phyloP scores from a whole-genome alignment of 2,329 filamentous ascomycete species.

The Xylaria sp. region DNA sequence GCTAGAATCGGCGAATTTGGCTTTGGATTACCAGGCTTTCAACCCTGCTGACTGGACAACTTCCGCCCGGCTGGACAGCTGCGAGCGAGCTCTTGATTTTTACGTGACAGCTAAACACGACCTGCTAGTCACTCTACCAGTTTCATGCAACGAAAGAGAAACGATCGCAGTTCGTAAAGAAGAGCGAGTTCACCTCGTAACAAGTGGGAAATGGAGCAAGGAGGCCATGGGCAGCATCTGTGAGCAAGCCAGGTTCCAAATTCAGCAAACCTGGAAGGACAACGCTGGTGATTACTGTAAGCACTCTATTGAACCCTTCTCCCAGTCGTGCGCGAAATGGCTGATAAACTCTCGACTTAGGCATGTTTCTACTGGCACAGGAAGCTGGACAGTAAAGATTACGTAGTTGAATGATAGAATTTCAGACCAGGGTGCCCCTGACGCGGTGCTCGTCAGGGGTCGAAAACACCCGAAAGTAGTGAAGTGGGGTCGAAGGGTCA shows the following conservation, averaged over 20 bases:
- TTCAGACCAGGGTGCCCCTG: background rate
- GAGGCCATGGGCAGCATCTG: background rate
- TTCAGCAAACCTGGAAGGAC: conserved; percentile 9
- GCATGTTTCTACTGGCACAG: background rate
- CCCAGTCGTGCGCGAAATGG: background rate
- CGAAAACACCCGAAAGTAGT: too few relatives aligned
- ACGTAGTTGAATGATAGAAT: background rate
- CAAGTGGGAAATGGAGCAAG: conserved; percentile 13
- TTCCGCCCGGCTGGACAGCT: background rate
- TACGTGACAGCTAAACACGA: background rate
- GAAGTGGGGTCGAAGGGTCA: too few relatives aligned
- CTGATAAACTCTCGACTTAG: background rate
- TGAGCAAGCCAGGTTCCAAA: conserved; percentile 3
- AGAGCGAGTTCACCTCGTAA: background rate
- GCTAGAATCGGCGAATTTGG: background rate
- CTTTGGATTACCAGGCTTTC: conserved; percentile 3
- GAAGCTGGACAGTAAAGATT: background rate
- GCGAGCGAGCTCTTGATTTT: background rate
- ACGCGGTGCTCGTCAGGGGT: background rate
- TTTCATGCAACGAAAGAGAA: background rate
- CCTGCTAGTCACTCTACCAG: background rate
- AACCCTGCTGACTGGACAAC: background rate
- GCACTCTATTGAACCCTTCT: background rate
- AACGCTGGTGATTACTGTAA: conserved; percentile 7
- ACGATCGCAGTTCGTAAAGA: background rate